Base-by-base conservation (phyloP, 2,329 filamentous ascomycete genomes). In the Pseudogymnoascus verrucosus region DNA sequence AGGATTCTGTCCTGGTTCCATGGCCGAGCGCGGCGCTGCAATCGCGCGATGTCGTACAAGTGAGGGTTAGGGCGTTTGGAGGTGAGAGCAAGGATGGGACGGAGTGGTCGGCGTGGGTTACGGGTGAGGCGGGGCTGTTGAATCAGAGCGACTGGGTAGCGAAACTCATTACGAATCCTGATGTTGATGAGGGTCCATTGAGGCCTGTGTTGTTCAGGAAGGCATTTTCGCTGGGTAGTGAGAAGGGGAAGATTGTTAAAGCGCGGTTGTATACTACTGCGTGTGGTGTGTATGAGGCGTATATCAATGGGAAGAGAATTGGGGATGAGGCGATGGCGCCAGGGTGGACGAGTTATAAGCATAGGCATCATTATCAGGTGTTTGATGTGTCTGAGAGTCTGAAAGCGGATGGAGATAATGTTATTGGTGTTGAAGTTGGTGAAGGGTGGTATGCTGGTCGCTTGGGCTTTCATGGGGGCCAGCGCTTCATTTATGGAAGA, bases 361-460 rank as follows among this genome's bases (percentile, higher is more conserved):
- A 62, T 1, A 31, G 60, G 8, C 57, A 62, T 23, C 60, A 66
- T 12, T 67, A 66, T 60, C 66, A 67, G 36, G 60, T 60, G n/a
- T 67, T 59, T 34, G 61, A 67, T 54, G 64, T 67, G 28, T 60
- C 61, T 3, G 28, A 12, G 21, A 6, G 28, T 4, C 60, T 67
- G 23, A 51, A 40, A 44, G 11, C 57, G 3, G 51, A 66, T 0
- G 73, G 73, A 0, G 64, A 68, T 4, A 82, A 82, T 67, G 72
- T 71, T 0, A 71, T 81, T 31, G 77, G 73, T 0, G 72, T 76
- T 3, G 73, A 75, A 16, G 72, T 82, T n/a, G 79, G 74, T 1
- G 79, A 82, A 65, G 80, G 81, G 1, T 84, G 81, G 81, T 83
- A 75, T 54, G 67, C 72, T 10, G 76, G 78, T 0, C 67, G 78